Base-by-base conservation (phyloP, 208 protist genomes). In the Crithidia expoeki region DNA sequence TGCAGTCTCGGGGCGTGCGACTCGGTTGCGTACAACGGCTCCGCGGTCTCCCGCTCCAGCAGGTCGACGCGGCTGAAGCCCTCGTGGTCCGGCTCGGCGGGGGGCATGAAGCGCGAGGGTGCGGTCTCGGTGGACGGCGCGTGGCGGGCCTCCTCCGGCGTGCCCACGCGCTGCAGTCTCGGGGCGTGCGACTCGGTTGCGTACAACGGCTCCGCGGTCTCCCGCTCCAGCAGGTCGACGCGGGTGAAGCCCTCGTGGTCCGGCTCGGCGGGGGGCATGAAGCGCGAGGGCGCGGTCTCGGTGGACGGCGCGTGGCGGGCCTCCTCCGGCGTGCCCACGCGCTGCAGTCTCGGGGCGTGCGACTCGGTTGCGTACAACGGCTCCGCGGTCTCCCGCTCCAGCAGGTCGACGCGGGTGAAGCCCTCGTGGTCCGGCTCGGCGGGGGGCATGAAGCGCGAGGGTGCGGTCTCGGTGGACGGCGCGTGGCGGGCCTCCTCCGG, bases 141-240 rank as follows among this genome's bases (percentile, higher is more conserved):
- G 16, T 12, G 6, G 0, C 52, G 16, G 4, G 49, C 49, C 49
- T 53, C 23, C 49, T 32, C 49, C 23, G 49, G 49, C 7, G 49
- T 53, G 49, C 49, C 49, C 0, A 51, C 46, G 2, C 46, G 17
- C n/a, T 10, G 17, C 4, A 11, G 10, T 17, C 36, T 10, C n/a
- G 40, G 3, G 30, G 38, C 0, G 25, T 32, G 6, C 32, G 17
- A n/a, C 17, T 64, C 50, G 12, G 7, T 30, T 6, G 47, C 57
- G 12, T 16, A 19, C 36, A 71, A 25, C 21, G 57, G 27, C 19
- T 19, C 42, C 38, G 42, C 44, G 36, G 55, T 34, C 49, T 46
- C 57, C 19, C 49, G 47, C 44, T 63, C 57, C 46, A 23, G 21
- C 32, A 63, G 32, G 52, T 58, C 52, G 30, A 25, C 16, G 14